A percentile compares a stretch with the other conserved stretches of the same genome.
These are phyloP conservation scores for Glomus cerebriforme DNA, from an alignment of 192 early-diverging fungal genomes.

Conservation along the genomic window DNA sequence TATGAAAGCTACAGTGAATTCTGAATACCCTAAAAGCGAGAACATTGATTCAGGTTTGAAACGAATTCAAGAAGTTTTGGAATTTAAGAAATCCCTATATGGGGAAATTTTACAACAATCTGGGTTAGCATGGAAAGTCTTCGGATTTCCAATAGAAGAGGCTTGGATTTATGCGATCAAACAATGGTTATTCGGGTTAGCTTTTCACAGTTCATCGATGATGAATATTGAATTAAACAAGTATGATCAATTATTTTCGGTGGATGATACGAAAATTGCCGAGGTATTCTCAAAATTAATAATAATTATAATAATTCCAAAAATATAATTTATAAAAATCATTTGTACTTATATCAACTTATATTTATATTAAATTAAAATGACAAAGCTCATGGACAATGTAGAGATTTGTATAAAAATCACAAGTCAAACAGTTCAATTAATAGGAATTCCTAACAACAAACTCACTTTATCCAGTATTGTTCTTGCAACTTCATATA, in stretches of 20 bases:
- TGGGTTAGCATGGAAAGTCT: background rate
- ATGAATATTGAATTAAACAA: conserved; percentile 17
- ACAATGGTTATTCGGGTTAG: conserved; percentile 14
- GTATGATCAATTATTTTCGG: background rate
- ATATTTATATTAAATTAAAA: background rate
- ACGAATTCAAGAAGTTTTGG: conserved; percentile 9
- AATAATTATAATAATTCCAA: conserved; percentile 5
- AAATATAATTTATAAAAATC: background rate
- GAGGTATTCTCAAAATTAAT: conserved; percentile 4
- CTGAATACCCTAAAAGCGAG: conserved; percentile 9
- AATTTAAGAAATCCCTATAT: conserved; percentile 22
- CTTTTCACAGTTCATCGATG: background rate
- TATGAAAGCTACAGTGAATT: conserved; percentile 13
- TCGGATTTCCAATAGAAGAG: conserved; percentile 12
- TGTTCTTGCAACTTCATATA: conserved; percentile 3
- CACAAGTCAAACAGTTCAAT: background rate
- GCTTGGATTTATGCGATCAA: background rate
- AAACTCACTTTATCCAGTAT: conserved; percentile 8
- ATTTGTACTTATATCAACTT: background rate
- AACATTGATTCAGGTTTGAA: background rate
- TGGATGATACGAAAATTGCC: background rate
- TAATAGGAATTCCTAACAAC: background rate
- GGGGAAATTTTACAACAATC: conserved; percentile 14
- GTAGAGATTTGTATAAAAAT: conserved; percentile 6
- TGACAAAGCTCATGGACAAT: conserved; percentile 15